Evolutionary conservation across 768 basidiomycete genomes (phyloP).

Genomic region (Lactarius akahatsu): DNA sequence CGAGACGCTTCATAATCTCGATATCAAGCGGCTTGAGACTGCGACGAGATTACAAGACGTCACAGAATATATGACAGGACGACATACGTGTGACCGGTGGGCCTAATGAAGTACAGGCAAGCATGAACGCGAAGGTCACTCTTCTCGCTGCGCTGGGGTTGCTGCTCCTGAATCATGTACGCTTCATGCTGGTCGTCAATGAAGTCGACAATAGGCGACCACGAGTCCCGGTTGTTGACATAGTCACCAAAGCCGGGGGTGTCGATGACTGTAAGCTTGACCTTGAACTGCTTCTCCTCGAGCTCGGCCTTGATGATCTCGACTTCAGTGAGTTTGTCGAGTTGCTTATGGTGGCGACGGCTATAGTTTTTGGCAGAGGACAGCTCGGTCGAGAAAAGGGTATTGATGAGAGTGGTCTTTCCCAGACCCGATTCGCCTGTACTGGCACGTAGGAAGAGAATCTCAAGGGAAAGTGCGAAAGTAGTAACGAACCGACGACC

Average conservation of each 20-base stretch:
- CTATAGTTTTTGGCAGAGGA: slow-evolving; percentile 89
- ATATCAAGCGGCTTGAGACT: slow-evolving; percentile 97
- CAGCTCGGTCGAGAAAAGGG: slow-evolving; percentile 96
- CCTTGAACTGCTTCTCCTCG: slow-evolving; percentile 98
- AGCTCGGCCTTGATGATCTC: slow-evolving; percentile 99
- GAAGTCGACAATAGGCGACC: slow-evolving; percentile 98
- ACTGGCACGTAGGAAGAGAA: slow-evolving; percentile 1
- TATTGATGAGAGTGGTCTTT: slow-evolving; percentile 98
- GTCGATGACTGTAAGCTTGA: slow-evolving; percentile 98
- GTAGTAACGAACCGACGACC: slow-evolving; percentile 80
- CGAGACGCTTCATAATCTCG: slow-evolving; percentile 99
- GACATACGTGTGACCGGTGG: slow-evolving; percentile 93
- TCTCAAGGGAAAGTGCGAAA: slow-evolving; percentile 4
- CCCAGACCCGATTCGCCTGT: slow-evolving; percentile 95
- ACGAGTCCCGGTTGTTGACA: slow-evolving; percentile 99
- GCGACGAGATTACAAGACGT: slow-evolving; percentile 15
- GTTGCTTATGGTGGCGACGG: slow-evolving; percentile 88
- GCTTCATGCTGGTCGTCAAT: slow-evolving; percentile 95
- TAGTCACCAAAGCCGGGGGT: slow-evolving; percentile 99
- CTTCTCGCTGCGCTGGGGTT: slow-evolving; percentile 93
- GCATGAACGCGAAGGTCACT: slow-evolving; percentile 95
- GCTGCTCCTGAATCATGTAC: slow-evolving; percentile 98
- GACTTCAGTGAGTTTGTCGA: slow-evolving; percentile 97
- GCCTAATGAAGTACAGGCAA: slow-evolving; percentile 94
- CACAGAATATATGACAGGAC: slow-evolving; percentile 5